Evolutionary conservation across 1,139 yeast species (phyloP), one percentile per base, ranked within the genome.

Genomic region (Lodderomyces beijingensis): DNA sequence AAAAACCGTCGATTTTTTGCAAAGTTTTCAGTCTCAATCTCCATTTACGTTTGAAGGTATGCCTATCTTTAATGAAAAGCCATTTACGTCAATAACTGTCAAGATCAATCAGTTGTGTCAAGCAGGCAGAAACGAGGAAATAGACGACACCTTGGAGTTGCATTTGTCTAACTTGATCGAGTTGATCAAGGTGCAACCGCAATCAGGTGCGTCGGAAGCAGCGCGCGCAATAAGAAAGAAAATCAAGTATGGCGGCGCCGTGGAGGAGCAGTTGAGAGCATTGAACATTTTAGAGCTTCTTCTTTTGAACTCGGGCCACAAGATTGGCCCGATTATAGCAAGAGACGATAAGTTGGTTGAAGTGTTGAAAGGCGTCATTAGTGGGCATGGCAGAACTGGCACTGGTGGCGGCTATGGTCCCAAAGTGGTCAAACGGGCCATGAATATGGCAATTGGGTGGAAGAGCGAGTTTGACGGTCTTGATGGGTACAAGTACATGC

Each of bases 161-260:
- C 57, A 59, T 31, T 49, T 68, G 25, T 50, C 62, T 4, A 70
- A 64, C 36, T 52, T 68, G 24, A 45, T 68, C 18, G 59, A 65
- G 16, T 51, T 68, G 37, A 66, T 68, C 39, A 54, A 58, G 37
- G 46, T 65, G 26, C 74, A 67, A 48, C 58, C 60, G 0, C 29
- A 47, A 9, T 39, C 52, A 14, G 70, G 93, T 1, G 77, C 87
- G 2, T 61, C 68, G 8, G 97, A 89, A 55, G 93, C 95, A 1
- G 96, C 96, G 0, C 67, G 97, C 33, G 94, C 95, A 1, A 65
- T 91, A 24, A 71, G 98, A 34, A 91, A 91, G 63, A 78, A 80
- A 51, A 65, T 91, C 53, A 91, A 91, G 59, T 84, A 91, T 53
- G 97, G 97, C n/a, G 55, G 53, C 16, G 47, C 65, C 1, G 53